Base-by-base conservation (phyloP, 2,329 filamentous ascomycete species). In the Colletotrichum sp. region DNA sequence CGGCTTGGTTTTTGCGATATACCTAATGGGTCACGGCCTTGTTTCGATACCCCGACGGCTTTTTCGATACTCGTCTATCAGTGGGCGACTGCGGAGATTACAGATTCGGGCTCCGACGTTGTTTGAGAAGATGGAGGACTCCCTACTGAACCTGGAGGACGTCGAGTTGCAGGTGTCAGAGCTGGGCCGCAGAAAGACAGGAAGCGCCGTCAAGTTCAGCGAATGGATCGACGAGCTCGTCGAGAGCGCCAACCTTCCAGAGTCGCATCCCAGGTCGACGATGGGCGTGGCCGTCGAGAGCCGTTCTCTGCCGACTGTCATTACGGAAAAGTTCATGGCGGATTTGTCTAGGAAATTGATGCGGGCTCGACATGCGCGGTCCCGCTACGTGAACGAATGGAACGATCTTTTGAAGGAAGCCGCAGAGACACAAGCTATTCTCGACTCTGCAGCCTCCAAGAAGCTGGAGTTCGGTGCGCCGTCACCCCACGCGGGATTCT, bases 211-310 rank as follows among this genome's bases (percentile, higher is more conserved):
- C 71, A 91, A 94, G 57, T 97, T 96, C 81, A 92, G 93, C 79
- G 96, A 98, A 79, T 99, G 97, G 97, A 98, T 99, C 78, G 96
- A 98, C 79, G 97, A 99, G 82, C 87, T 99, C 36, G 93, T 92
- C 4, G 96, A 98, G 78, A 91, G 93, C 78, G 92, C 93, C 60
- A 93, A 91, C 79, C 84, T 95, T 8, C 91, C 93, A 3, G 95
- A 96, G 78, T 86, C 88, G 6, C 87, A 87, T 57, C 87, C 90
- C 4, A 85, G 88, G 69, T 82, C 84, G 60, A 78, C 84, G 60
- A 81, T 83, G 61, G 82, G 87, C 34, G 84, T 86, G 25, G 82
- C 87, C 59, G 85, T 88, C 32, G 85, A 87, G 22, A 82, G 81
- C 60, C 86, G 87, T 68, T 87, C 84, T 7, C 82, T 96, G 4